Conservation (phyloP, 2,329 filamentous ascomycete species). For the Colletotrichum brevisporum region DNA sequence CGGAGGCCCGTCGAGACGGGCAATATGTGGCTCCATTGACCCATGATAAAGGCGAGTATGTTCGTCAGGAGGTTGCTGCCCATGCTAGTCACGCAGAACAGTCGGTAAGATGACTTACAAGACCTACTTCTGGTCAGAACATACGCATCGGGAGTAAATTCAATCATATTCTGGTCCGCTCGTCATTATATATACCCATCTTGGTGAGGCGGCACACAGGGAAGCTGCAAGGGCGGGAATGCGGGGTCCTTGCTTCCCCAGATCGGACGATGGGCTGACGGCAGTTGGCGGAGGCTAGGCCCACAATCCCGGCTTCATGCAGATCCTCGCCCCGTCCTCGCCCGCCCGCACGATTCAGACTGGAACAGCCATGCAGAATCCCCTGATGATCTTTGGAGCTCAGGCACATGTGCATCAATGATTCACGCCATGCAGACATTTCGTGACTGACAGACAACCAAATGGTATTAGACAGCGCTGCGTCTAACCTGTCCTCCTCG, state of each 20-base stretch:
- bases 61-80: neutral
- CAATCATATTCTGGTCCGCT: too few species aligned
- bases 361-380: neutral
- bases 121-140: neutral
- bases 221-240: conserved; percentile 22
- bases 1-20: neutral
- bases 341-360: neutral
- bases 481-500: conserved; percentile 19
- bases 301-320: conserved; percentile 22
- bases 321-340: conserved; percentile 3
- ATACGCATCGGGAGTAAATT: too few species aligned
- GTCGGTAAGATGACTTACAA: neutral
- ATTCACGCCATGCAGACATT: neutral
- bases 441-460: neutral
- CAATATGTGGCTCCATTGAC: conserved; percentile 15
- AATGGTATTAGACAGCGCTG: conserved; percentile 30
- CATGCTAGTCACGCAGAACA: conserved; percentile 6
- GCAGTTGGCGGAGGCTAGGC: conserved; percentile 17
- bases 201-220: neutral
- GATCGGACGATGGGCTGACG: conserved; percentile 31
- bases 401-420: neutral
- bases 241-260: conserved; percentile 35
- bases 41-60: conserved; percentile 20
- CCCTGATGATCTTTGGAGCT: neutral
- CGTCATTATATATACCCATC: neutral